Evolutionary conservation across 192 early-diverging fungal genomes (phyloP), one percentile per base, ranked within the genome.

Genomic region (Podila verticillata): DNA sequence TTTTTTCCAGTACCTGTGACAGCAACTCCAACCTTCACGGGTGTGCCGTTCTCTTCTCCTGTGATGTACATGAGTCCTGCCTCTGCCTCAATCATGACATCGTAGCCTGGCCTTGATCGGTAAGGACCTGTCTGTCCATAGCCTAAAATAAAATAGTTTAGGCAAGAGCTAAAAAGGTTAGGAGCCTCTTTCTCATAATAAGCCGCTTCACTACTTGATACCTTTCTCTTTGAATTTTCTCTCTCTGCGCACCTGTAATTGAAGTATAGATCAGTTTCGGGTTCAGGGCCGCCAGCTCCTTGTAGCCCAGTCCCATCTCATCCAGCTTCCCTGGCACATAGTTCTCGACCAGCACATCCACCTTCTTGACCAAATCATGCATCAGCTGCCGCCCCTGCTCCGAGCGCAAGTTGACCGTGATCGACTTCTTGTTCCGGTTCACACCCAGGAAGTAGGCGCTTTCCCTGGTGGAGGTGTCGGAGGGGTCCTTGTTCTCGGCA

Each of bases 1-100:
- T 35, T 39, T 39, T 12, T 13, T 39, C 36, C 8, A n/a, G 87
- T 87, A 86, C 92, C 93, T 49, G 95, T 97, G 28, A 98, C 95
- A 0, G 96, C 96, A 1, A 98, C 96, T 44, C 96, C 96, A 2
- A 96, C 93, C 78, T 98, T 98, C 51, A 96, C 96, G 0, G 96
- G 96, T 29, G 83, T 61, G 0, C 95, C 91, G 68, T 89, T 81
- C 26, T 85, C 85, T 70, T 96, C 95, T 30, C 95, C 96, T 2
- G 96, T 98, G 48, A 98, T 98, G 79, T 96, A 90, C 96, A 98
- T 98, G 35, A 98, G 68, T 20, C 96, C 96, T 28, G 93, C 96
- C 71, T 96, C 94, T 9, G 90, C 93, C 84, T 94, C 91, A 30
- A 92, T 88, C 65, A 94, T 92, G 35, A 93, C 94, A 86, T 96